These are phyloP conservation scores for Lactarius hatsudake DNA, from an alignment of 768 basidiomycete species.

Conservation along the genomic window DNA sequence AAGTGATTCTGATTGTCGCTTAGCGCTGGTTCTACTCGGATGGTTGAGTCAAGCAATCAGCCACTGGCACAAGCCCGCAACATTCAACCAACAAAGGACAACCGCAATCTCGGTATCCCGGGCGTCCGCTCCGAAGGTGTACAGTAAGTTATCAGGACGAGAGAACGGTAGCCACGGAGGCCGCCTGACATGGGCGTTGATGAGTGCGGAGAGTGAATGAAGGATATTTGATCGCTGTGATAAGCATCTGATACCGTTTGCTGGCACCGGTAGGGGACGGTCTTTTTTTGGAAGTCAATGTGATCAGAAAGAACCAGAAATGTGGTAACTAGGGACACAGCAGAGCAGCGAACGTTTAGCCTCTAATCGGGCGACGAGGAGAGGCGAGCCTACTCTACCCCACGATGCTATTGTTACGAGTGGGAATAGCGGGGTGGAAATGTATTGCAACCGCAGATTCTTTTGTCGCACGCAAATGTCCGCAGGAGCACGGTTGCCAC, in stretches of 20 bases:
- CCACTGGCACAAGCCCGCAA: not conserved
- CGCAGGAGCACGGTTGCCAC: not conserved
- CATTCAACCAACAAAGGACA: not conserved
- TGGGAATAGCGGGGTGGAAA: not conserved
- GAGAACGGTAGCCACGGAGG: not conserved
- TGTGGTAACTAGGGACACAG: not conserved
- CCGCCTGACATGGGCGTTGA: not conserved
- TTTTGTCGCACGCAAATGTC: not conserved
- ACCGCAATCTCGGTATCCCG: not conserved
- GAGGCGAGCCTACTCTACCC: not conserved
- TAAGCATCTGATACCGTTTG: not conserved
- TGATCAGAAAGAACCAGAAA: not conserved
- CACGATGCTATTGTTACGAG: conserved; percentile 1
- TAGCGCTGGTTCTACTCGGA: not conserved
- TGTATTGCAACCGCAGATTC: not conserved
- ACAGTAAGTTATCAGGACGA: not conserved
- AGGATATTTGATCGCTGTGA: not conserved
- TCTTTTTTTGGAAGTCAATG: not conserved
- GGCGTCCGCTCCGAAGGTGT: not conserved
- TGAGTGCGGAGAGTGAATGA: not conserved
- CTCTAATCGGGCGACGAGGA: not conserved
- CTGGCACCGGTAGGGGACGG: not conserved
- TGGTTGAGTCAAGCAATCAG: not conserved
- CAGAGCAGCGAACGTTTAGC: not conserved
- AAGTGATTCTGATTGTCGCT: not conserved